Evolutionary conservation across 1,284 basidiomycete species (phyloP).

Genomic region (Polyporus tsugae): DNA sequence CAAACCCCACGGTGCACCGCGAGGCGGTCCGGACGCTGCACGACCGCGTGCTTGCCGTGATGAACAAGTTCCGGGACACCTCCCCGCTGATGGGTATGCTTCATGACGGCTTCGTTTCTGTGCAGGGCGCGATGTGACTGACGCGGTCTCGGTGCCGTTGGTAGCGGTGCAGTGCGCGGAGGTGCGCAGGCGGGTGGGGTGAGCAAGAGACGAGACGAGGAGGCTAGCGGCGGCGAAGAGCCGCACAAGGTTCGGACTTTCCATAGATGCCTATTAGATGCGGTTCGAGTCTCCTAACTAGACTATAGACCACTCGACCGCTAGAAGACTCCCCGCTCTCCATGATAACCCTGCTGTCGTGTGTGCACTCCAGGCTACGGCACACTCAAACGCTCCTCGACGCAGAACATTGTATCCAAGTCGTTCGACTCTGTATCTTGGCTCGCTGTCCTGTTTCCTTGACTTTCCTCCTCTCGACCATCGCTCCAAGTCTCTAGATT

Average conservation of each 20-base stretch:
- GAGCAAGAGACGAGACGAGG: background rate
- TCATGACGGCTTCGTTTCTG: constrained; percentile 34
- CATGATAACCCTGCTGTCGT: background rate
- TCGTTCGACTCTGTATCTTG: background rate
- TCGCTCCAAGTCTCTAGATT: background rate
- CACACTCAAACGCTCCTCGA: background rate
- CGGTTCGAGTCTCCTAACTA: constrained; percentile 14
- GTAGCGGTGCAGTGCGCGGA: constrained; percentile 28
- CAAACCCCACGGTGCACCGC: constrained; percentile 14
- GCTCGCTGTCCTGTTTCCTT: background rate
- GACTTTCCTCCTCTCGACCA: background rate
- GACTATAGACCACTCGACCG: constrained; percentile 4
- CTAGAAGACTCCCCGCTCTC: constrained; percentile 15
- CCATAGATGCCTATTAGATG: constrained; percentile 13
- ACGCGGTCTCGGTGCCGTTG: constrained; percentile 16
- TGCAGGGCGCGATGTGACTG: constrained; percentile 33
- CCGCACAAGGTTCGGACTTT: constrained; percentile 11
- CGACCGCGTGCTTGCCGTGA: constrained; percentile 33
- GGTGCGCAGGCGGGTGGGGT: constrained; percentile 18
- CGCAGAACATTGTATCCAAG: background rate
- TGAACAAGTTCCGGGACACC: constrained; percentile 35
- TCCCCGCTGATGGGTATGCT: constrained; percentile 38
- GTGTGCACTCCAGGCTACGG: background rate
- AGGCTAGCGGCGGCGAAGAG: no score
- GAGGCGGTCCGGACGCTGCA: constrained; percentile 27